Evolutionary conservation across 352 stramenopile species (phyloP).

Genomic region (Chrysophaeum taylorii): DNA sequence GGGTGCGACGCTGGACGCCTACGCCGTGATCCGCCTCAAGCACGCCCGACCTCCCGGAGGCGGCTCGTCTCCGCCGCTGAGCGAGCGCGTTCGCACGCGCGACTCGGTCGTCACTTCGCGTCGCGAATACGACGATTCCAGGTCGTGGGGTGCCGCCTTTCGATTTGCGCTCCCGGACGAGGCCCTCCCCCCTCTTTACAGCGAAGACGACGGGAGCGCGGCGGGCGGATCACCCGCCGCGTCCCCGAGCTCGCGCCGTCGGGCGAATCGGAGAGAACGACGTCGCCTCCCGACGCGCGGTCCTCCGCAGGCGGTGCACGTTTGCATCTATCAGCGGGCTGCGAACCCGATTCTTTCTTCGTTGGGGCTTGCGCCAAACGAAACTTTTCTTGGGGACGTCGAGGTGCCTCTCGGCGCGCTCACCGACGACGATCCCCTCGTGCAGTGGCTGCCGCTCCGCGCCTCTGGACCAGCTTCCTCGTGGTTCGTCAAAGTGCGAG

Average conservation of each 20-base stretch:
- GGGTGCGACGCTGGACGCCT: not conserved
- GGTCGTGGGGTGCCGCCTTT: slow-evolving; percentile 7
- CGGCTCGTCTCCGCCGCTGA: not conserved
- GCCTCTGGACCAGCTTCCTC: not conserved
- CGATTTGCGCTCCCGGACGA: slow-evolving; percentile 9
- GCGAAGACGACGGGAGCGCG: not conserved
- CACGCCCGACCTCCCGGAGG: not conserved
- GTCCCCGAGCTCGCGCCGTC: not conserved
- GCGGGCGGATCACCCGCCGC: not conserved
- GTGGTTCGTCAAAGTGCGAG: slow-evolving; percentile 3
- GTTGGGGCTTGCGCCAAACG: not conserved
- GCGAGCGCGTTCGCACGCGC: not conserved
- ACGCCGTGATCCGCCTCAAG: not conserved
- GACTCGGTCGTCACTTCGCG: slow-evolving; percentile 10
- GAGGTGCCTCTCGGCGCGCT: slow-evolving; percentile 4
- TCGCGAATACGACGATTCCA: too few relatives aligned
- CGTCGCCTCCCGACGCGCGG: slow-evolving; percentile 4
- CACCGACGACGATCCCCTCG: not conserved
- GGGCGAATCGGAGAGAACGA: not conserved
- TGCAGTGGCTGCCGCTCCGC: slow-evolving; percentile 4
- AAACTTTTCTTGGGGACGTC: not conserved
- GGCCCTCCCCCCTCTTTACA: not conserved
- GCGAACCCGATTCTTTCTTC: not conserved
- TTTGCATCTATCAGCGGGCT: slow-evolving; percentile 7
- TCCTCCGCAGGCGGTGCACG: not conserved